Base-by-base conservation (phyloP, 495 filamentous ascomycete species). In the Lophiostoma macrostomum region DNA sequence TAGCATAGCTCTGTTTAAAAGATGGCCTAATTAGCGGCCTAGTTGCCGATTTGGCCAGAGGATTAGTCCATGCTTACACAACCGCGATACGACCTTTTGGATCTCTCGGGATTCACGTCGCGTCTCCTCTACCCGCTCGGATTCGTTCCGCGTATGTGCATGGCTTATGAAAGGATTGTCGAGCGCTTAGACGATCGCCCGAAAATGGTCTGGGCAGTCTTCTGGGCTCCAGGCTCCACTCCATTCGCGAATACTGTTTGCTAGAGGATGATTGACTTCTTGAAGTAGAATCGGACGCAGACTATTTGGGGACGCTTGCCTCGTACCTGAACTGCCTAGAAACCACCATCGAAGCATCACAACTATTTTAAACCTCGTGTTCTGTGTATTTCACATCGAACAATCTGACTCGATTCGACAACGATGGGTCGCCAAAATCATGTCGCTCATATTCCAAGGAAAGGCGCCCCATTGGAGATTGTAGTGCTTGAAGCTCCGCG, bases 31-130 rank as follows among this genome's bases (percentile, higher is more conserved):
- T 50, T 50, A 50, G 53, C 25, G 5, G 34, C 19, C 34, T 55
- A 22, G 20, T n/a, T 35, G 12, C n/a, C 18, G 37, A 50, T 12
- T 42, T 4, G 18, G 23, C 25, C 24, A 10, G 35, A 35, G 23
- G 57, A 54, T 60, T 60, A 60, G 41, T 30, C 44, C 29, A 60
- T 55, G 57, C 57, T 60, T 49, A 60, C 57, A 19, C 57, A 45
- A 29, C 28, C 22, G 12, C 27, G 13, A 18, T 7, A 14, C 7
- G 7, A 12, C n/a, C n/a, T n/a, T n/a, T n/a, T n/a, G n/a, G n/a
- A n/a, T n/a, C n/a, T n/a, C n/a, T n/a, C n/a, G n/a, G n/a, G n/a
- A n/a, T n/a, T n/a, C 38, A 40, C 45, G 46, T 40, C 18, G 30
- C 39, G n/a, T n/a, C n/a, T n/a, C n/a, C n/a, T 20, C 7, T 43